Base-by-base conservation (phyloP, 2,329 filamentous ascomycete species). In the Xylariales sp. region DNA sequence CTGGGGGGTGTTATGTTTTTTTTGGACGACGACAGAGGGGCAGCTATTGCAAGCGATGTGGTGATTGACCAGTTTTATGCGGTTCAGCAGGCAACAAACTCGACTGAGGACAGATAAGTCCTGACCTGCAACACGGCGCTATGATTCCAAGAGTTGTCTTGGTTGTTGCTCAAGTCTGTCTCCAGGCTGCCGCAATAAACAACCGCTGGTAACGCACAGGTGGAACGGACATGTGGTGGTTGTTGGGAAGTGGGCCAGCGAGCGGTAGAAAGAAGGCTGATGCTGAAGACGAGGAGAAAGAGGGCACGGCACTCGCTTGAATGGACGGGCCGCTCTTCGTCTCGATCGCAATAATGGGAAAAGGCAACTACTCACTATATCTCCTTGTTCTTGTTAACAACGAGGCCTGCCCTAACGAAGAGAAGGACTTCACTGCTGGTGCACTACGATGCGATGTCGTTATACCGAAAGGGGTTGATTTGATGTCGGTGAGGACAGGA, bases 321-420 rank as follows among this genome's bases (percentile, higher is more conserved):
- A n/a, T n/a, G n/a, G n/a, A n/a, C n/a, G n/a, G n/a, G n/a, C n/a
- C n/a, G n/a, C n/a, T n/a, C n/a, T n/a, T n/a, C n/a, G n/a, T n/a
- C n/a, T n/a, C n/a, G n/a, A n/a, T n/a, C 18, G 32, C n/a, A 10
- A 16, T 9, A 35, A 16, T 31, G 24, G 32, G 14, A 22, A 33
- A 20, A 8, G 21, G 20, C 33, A 19, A 29, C 8, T 27, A 60
- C 57, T 59, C 57, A 59, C 56, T 53, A 57, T 49, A 47, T 43
- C 45, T 51, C 24, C 28, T 24, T 32, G 12, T 20, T 27, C 22
- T 16, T 16, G 35, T 31, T 51, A 55, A 57, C 48, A 54, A 56
- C 54, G 57, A 61, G 57, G 59, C 57, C 58, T 59, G 58, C 58
- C 60, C 58, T 47, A 53, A 56, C 57, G 49, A 57, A 58, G 57